These are phyloP conservation scores for Leccinum olivaceopallidum DNA, from an alignment of 768 basidiomycete genomes.

Conservation along the genomic window DNA sequence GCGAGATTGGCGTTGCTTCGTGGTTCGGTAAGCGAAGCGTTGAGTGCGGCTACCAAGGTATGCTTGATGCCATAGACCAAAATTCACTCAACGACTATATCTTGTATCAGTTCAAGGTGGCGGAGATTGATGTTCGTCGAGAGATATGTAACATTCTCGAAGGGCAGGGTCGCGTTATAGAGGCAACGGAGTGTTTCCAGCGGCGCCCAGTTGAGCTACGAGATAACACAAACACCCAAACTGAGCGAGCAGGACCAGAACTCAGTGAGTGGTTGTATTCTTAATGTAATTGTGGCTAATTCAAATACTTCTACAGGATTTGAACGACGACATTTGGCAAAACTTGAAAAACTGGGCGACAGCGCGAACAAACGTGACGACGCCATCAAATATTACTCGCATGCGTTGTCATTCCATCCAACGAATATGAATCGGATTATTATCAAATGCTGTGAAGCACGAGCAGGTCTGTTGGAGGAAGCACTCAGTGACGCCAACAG, in stretches of 20 bases:
- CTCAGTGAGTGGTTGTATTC: not conserved
- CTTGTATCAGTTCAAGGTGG: constrained; percentile 2
- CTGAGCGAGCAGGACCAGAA: not conserved
- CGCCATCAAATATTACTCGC: not conserved
- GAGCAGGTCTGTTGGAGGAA: too few relatives aligned
- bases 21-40: not conserved
- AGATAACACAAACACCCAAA: not conserved
- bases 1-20: not conserved
- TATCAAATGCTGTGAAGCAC: not conserved
- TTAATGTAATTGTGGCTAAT: not conserved
- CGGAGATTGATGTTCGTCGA: not conserved
- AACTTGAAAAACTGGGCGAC: not conserved
- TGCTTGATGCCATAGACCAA: not conserved
- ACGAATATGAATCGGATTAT: not conserved
- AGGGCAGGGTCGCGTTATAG: not conserved
- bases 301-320: not conserved
- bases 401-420: not conserved
- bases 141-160: constrained; percentile 5
- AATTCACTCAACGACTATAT: not conserved
- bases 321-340: not conserved
- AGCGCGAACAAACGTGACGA: not conserved
- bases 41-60: constrained; percentile 1
- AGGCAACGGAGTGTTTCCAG: not conserved
- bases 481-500: not conserved
- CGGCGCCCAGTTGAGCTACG: not conserved